phyloP scores from a whole-genome alignment of 108 stramenopile species.

The Cyclotella atomus region DNA sequence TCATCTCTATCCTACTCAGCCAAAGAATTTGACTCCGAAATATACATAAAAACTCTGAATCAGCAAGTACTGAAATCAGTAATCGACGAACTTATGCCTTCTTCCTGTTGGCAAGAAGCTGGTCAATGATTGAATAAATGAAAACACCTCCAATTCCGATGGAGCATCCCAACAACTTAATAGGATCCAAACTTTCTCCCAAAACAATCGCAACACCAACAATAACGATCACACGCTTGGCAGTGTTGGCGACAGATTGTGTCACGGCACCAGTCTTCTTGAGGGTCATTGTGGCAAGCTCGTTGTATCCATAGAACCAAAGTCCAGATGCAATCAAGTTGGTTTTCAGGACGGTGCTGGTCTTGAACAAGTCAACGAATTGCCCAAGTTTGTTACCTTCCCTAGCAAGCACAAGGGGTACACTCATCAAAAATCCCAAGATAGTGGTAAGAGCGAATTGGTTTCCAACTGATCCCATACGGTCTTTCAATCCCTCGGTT shows the following conservation, averaged over 20 bases:
- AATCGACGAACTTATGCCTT: background rate
- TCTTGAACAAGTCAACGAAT: conserved; percentile 82
- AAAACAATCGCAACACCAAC: conserved; percentile 90
- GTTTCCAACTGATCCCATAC: conserved; percentile 91
- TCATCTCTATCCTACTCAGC: too few species aligned
- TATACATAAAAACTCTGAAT: too few species aligned
- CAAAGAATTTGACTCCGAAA: too few species aligned
- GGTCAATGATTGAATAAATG: conserved; percentile 41
- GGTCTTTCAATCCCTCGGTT: conserved; percentile 86
- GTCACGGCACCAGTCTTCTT: conserved; percentile 96
- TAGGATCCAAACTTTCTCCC: conserved; percentile 85
- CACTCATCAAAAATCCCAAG: conserved; percentile 81
- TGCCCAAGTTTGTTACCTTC: conserved; percentile 84
- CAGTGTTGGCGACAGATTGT: conserved; percentile 95
- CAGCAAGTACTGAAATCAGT: too few species aligned
- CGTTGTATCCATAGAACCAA: conserved; percentile 96
- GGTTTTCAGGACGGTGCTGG: conserved; percentile 73
- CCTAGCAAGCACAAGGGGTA: conserved; percentile 71
- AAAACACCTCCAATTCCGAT: conserved; percentile 72
- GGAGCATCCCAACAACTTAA: conserved; percentile 89
- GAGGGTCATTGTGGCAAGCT: conserved; percentile 92
- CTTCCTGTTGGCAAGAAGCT: conserved; percentile 40
- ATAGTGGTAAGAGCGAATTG: conserved; percentile 91
- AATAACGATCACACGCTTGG: conserved; percentile 95
- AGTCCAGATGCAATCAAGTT: conserved; percentile 91